These are phyloP conservation scores for Cupressus sempervirens DNA, from an alignment of 75 land plant genomes.

Conservation along the genomic window DNA sequence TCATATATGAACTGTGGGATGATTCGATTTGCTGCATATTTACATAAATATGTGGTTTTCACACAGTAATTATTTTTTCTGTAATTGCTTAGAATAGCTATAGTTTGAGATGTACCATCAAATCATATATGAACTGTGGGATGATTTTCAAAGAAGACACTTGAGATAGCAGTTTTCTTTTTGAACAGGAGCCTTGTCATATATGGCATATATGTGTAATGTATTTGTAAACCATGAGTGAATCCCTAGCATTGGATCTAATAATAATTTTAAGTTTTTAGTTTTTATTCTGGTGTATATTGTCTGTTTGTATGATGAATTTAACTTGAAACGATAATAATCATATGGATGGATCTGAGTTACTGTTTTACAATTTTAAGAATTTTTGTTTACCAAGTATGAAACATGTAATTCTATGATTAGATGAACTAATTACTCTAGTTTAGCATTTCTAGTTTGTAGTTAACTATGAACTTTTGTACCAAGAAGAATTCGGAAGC, in stretches of 20 bases:
- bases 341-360: not conserved
- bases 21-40: not conserved
- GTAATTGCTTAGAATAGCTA: not conserved
- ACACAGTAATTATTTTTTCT: not conserved
- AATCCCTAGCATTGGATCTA: not conserved
- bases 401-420: not conserved
- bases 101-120: not conserved
- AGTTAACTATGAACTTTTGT: not conserved
- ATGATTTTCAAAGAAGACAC: not conserved
- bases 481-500: not conserved
- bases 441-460: not conserved
- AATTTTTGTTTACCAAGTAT: not conserved
- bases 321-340: not conserved
- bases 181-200: too few species aligned
- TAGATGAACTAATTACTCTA: not conserved
- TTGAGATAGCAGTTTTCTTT: too few species aligned
- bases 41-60: not conserved
- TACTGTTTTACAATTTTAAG: not conserved
- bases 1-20: not conserved
- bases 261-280: not conserved
- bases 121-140: not conserved
- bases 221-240: not conserved
- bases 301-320: not conserved
- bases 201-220: too few species aligned
- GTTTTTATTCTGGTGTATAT: not conserved